Base-by-base conservation (phyloP, 1,284 basidiomycete genomes). In the Fomitopsis schrenkii region DNA sequence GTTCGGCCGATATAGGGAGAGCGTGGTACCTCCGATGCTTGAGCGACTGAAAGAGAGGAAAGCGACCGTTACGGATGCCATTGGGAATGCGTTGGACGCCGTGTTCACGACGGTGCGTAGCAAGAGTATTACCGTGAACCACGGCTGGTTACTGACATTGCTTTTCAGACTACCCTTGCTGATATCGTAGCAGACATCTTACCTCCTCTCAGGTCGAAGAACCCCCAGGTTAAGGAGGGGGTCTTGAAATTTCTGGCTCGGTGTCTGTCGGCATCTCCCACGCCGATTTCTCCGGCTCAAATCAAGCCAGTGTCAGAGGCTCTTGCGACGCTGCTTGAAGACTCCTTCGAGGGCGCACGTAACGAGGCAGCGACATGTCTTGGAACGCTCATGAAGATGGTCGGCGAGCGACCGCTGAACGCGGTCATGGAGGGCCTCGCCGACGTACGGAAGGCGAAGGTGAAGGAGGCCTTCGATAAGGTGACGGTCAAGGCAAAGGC, bases 31-130 rank as follows among this genome's bases (percentile, higher is more conserved):
- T 41, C 88, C 85, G 2, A 88, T 97, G 81, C 72, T 99, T 57
- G 96, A 97, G 68, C 83, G 96, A 69, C 75, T 98, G 75, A 99
- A 99, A 79, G 97, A 99, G 75, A 84, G 96, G 70, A 99, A 99
- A 74, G 83, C 84, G 12, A 90, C 82, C 67, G 94, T 97, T 1
- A 92, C 94, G 9, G 97, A 99, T 73, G 86, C 92, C 1, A 88
- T 99, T 57, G 93, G 92, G 15, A 81, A 83, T 45, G 93, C 95
- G 1, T 77, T 99, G 52, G 96, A 99, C 77, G 95, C 94, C 5
- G 81, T 97, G 54, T 98, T 97, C 71, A 72, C 81, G 12, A 92
- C 93, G 35, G 95, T 96, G 72, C 40, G 63, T 42, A 35, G 74
- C 85, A 5, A 38, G 74, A 41, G 36, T 55, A 55, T 48, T 65